These are phyloP conservation scores for Taphrina sp. DNA, from an alignment of 1,139 yeast species.

Conservation along the genomic window DNA sequence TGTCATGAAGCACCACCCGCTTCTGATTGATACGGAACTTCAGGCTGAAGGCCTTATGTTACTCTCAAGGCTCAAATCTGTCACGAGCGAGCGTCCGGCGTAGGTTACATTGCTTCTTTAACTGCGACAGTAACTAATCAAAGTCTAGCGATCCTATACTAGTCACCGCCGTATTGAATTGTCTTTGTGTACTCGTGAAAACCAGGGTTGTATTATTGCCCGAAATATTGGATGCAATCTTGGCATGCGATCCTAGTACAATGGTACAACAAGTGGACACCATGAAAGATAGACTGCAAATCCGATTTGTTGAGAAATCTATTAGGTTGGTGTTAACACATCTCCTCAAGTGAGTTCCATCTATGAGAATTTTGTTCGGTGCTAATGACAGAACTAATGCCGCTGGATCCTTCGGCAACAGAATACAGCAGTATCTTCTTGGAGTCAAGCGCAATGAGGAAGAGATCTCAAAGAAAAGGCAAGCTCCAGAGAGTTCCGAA, in stretches of 20 bases:
- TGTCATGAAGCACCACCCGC: slow-evolving; percentile 65
- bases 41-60: slow-evolving; percentile 72
- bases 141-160: slow-evolving; percentile 38
- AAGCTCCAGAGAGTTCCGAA: slow-evolving; percentile 12
- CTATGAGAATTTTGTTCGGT: background rate
- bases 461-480: slow-evolving; percentile 6
- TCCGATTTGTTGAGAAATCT: slow-evolving; percentile 45
- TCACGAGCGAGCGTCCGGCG: slow-evolving; percentile 53
- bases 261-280: slow-evolving; percentile 39
- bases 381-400: slow-evolving; percentile 20
- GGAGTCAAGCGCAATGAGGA: slow-evolving; percentile 11
- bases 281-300: slow-evolving; percentile 41
- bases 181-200: slow-evolving; percentile 44
- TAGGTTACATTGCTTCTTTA: slow-evolving; percentile 24
- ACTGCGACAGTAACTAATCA: background rate
- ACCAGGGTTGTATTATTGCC: slow-evolving; percentile 44
- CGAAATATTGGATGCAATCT: slow-evolving; percentile 43
- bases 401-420: slow-evolving; percentile 27
- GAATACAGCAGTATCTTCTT: slow-evolving; percentile 17
- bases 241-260: slow-evolving; percentile 43
- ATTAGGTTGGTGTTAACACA: slow-evolving; percentile 44
- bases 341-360: slow-evolving; percentile 37
- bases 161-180: slow-evolving; percentile 46
- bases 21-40: slow-evolving; percentile 55
- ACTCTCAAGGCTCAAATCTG: slow-evolving; percentile 61